A percentile compares a stretch with the other conserved stretches of the same genome.
phyloP scores from a whole-genome alignment of 2,329 filamentous ascomycete species.

The Cladophialophora carrionii region DNA sequence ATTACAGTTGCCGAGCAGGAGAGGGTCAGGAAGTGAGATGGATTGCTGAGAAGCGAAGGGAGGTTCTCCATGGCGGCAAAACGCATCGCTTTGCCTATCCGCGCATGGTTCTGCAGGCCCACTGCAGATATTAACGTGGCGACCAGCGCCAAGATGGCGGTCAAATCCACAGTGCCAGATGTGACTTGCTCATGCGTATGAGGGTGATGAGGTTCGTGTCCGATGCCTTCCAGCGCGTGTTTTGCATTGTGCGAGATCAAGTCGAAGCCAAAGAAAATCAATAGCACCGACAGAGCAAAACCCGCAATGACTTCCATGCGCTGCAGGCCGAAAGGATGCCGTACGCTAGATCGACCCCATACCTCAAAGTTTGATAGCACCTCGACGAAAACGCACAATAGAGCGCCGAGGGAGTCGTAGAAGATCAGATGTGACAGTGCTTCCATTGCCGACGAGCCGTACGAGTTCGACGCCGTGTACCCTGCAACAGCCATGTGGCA shows the following conservation, averaged over 20 bases:
- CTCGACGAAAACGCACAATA: conserved; percentile 88
- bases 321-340: conserved; percentile 90
- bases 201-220: conserved; percentile 73
- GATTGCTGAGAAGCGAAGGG: conserved; percentile 87
- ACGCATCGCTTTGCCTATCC: conserved; percentile 89
- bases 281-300: conserved; percentile 92
- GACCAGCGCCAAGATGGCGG: conserved; percentile 77
- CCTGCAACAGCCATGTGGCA: conserved; percentile 83
- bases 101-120: conserved; percentile 82
- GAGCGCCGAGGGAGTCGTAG: conserved; percentile 90
- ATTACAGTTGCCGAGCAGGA: conserved; percentile 81
- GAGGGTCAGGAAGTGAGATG: conserved; percentile 90
- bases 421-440: conserved; percentile 91
- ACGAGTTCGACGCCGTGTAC: conserved; percentile 82
- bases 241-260: conserved; percentile 92
- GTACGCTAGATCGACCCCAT: conserved; percentile 88
- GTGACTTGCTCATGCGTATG: conserved; percentile 69
- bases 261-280: conserved; percentile 97
- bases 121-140: conserved; percentile 86
- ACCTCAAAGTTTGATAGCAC: conserved; percentile 96
- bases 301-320: conserved; percentile 91
- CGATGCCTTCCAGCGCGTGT: conserved; percentile 77
- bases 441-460: conserved; percentile 86
- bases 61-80: conserved; percentile 80
- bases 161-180: conserved; percentile 77